These are phyloP conservation scores for Scheffersomyces lignosus DNA, from an alignment of 805 yeast genomes.

Conservation along the genomic window DNA sequence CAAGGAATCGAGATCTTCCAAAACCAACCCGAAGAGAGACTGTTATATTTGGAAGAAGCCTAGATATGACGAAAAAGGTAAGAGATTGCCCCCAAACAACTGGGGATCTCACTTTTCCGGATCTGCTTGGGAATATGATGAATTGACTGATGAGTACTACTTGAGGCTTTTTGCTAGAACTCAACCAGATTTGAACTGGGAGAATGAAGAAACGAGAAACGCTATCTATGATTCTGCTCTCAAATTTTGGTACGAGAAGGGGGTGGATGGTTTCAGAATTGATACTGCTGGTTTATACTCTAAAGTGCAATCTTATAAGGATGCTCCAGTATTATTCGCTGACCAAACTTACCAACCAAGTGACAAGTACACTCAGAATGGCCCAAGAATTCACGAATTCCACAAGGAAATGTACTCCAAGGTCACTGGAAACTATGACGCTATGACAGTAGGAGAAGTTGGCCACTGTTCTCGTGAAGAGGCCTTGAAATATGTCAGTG, in stretches of 20 bases:
- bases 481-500: constrained; percentile 44
- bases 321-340: constrained; percentile 49
- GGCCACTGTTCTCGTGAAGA: constrained; percentile 44
- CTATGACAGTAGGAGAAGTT: constrained; percentile 60
- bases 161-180: constrained; percentile 51
- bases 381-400: constrained; percentile 60
- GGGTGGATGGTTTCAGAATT: constrained; percentile 60
- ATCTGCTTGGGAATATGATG: constrained; percentile 59
- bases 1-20: constrained; percentile 52
- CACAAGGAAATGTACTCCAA: constrained; percentile 50
- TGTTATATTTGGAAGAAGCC: constrained; percentile 62
- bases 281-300: constrained; percentile 56
- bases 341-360: constrained; percentile 42
- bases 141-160: constrained; percentile 53
- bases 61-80: constrained; percentile 46
- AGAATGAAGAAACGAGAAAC: constrained; percentile 40
- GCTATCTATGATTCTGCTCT: constrained; percentile 49
- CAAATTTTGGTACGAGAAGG: constrained; percentile 54
- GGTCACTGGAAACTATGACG: constrained; percentile 47
- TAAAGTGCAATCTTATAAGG: constrained; percentile 45
- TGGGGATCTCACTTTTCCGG: constrained; percentile 56
- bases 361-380: constrained; percentile 34
- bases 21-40: constrained; percentile 55
- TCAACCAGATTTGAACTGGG: constrained; percentile 68
- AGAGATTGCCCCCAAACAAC: constrained; percentile 56